Evolutionary conservation across 1,139 yeast species (phyloP).

Genomic region (Pichiaceae sp.): DNA sequence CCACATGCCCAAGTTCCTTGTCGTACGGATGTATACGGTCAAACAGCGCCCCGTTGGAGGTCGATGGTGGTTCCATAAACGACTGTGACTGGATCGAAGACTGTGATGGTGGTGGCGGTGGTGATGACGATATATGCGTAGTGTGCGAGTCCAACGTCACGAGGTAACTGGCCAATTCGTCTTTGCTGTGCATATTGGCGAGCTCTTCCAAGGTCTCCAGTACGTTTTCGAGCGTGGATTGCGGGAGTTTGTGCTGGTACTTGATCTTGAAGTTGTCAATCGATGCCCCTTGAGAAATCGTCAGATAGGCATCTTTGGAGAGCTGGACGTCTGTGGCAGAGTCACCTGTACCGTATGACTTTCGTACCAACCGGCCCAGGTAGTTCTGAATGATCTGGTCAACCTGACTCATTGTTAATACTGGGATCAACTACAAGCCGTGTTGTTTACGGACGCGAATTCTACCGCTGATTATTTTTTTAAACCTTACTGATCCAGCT

Average conservation of each 20-base stretch:
- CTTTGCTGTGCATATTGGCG: slow-evolving; percentile 6
- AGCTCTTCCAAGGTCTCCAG: slow-evolving; percentile 14
- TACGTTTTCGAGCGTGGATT: slow-evolving; percentile 7
- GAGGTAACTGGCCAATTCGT: slow-evolving; percentile 13
- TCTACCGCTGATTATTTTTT: not conserved
- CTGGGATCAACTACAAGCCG: not conserved
- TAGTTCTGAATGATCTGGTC: slow-evolving; percentile 15
- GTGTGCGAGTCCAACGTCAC: slow-evolving; percentile 11
- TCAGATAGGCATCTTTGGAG: slow-evolving; percentile 7
- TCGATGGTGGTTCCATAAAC: not conserved
- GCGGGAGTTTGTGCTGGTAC: not conserved
- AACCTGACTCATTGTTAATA: slow-evolving; percentile 9
- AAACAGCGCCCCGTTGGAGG: not conserved
- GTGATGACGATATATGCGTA: not conserved
- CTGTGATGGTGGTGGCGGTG: not conserved
- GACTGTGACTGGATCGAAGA: not conserved
- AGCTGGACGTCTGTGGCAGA: slow-evolving; percentile 5
- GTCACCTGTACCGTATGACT: slow-evolving; percentile 7
- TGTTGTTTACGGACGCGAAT: not conserved
- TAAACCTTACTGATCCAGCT: not conserved
- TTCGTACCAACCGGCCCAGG: slow-evolving; percentile 10
- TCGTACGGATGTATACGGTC: slow-evolving; percentile 1
- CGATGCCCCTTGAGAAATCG: not conserved
- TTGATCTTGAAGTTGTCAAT: slow-evolving; percentile 1
- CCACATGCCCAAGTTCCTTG: not conserved